Evolutionary conservation across 495 filamentous ascomycete species (phyloP), one percentile per base, ranked within the genome.

Genomic region (Aspergillus coremiiformis): DNA sequence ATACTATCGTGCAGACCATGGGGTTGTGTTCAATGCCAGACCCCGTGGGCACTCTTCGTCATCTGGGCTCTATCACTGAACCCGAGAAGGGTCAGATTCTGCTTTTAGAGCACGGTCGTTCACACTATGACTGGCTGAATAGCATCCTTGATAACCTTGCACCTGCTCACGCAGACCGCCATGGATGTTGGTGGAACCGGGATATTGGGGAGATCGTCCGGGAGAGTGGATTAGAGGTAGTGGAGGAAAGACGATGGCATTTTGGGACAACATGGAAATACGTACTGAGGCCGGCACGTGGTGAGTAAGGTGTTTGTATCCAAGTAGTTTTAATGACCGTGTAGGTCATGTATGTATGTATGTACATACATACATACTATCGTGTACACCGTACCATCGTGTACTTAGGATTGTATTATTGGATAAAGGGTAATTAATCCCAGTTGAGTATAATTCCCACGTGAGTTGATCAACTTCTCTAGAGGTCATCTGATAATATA

Each of bases 151-250:
- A 98, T 69, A 78, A 80, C 53, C 68, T 82, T 54, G 94, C 94
- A 3, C 73, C 80, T 17, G 73, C 71, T 27, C 93, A 97, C 77
- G 91, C 90, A 39, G 76, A 82, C 52, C 77, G 80, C 45, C 89
- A 90, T 76, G 93, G 94, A 8, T 98, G 93, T 72, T 97, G 91
- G 91, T 95, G 87, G 84, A 98, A 98, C 69, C 75, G 89, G 46
- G 93, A 98, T 75, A 85, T 98, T 49, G 87, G 84, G 51, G 68
- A 67, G 50, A 80, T 97, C 63, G 82, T 96, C 33, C 68, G 77
- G 56, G 80, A 90, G 55, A 90, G 86, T 53, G 92, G 89, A 19
- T 68, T 98, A 61, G 86, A 90, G 71, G 73, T 98, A 49, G 69
- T 94, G 21, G 74, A 83, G 61, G 78, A 82, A 61, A 81, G 81